Percentiles rank a stretch among this genome's conserved stretches.
phyloP scores from a whole-genome alignment of 1,284 basidiomycete genomes.

The Cryptococcus neoformans region DNA sequence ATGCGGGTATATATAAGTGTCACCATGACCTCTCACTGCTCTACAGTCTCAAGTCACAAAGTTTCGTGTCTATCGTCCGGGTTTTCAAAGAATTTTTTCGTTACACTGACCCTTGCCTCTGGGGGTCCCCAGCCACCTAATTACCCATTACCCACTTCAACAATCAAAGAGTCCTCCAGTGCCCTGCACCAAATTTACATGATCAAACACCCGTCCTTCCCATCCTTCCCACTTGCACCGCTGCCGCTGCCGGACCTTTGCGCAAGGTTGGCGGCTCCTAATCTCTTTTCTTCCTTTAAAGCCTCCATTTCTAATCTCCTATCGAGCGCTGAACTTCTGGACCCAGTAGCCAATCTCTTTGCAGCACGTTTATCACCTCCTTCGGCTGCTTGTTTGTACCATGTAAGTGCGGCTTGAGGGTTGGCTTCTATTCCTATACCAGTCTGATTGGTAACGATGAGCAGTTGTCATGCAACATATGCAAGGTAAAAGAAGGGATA shows the following conservation, averaged over 20 bases:
- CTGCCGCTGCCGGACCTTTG: background rate
- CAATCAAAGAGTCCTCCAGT: background rate
- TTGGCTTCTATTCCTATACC: slow-evolving; percentile 76
- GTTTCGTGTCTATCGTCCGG: too few relatives aligned
- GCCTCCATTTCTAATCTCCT: slow-evolving; percentile 42
- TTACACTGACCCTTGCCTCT: too few relatives aligned
- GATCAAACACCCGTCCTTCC: slow-evolving; percentile 67
- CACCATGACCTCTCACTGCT: too few relatives aligned
- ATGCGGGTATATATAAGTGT: too few relatives aligned
- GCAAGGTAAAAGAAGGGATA: background rate
- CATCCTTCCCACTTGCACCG: slow-evolving; percentile 44
- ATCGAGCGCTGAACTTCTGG: slow-evolving; percentile 33
- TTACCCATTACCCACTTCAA: background rate
- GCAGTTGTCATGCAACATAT: background rate
- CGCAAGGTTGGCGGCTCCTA: background rate
- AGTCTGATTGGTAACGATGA: slow-evolving; percentile 50
- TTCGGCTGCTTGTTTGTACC: slow-evolving; percentile 90
- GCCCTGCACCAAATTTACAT: slow-evolving; percentile 56
- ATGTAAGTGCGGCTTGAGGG: slow-evolving; percentile 66
- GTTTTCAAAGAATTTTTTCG: too few relatives aligned
- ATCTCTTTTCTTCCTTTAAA: slow-evolving; percentile 33
- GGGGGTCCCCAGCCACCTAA: too few relatives aligned
- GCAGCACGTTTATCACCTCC: slow-evolving; percentile 90
- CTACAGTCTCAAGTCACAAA: too few relatives aligned
- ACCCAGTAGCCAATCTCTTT: slow-evolving; percentile 62